A percentile compares a stretch with the other conserved stretches of the same genome.
Evolutionary conservation across 441 rosid genomes (phyloP).

Genomic region (Hura crepitans): DNA sequence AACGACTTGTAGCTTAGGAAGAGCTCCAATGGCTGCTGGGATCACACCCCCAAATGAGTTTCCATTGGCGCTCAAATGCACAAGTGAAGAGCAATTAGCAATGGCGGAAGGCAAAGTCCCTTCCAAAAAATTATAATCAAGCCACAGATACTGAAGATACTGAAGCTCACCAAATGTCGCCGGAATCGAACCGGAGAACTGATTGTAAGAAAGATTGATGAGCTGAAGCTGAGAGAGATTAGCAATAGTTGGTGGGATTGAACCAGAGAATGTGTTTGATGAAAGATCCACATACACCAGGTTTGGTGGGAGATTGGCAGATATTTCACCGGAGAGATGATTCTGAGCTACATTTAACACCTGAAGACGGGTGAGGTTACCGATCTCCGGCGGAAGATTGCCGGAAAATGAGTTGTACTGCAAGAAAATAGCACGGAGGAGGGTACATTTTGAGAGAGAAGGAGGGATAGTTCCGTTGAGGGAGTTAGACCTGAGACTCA

Average conservation of each 20-base stretch:
- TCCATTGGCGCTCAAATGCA: constrained; percentile 69
- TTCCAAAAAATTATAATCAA: constrained; percentile 59
- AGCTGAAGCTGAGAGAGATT: constrained; percentile 65
- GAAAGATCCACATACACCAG: constrained; percentile 62
- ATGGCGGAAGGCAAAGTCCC: constrained; percentile 84
- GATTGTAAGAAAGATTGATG: constrained; percentile 72
- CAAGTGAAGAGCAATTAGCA: constrained; percentile 75
- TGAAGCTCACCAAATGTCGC: constrained; percentile 62
- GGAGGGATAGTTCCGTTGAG: constrained; percentile 77
- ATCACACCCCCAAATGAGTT: constrained; percentile 70
- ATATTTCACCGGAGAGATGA: constrained; percentile 67
- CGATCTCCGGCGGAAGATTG: constrained; percentile 49
- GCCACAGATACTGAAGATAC: constrained; percentile 68
- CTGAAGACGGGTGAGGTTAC: constrained; percentile 55
- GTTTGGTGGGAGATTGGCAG: constrained; percentile 50
- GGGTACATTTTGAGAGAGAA: constrained; percentile 67
- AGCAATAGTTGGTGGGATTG: constrained; percentile 48
- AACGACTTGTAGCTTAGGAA: constrained; percentile 64
- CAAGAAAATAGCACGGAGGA: constrained; percentile 61
- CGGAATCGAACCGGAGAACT: constrained; percentile 68
- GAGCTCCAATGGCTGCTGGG: constrained; percentile 66
- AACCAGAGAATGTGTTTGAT: constrained; percentile 62
- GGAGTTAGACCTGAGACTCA: constrained; percentile 72
- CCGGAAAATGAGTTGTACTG: constrained; percentile 90
- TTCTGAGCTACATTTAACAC: constrained; percentile 64